phyloP scores from a whole-genome alignment of 2,329 filamentous ascomycete species.

The Didymella lethalis region DNA sequence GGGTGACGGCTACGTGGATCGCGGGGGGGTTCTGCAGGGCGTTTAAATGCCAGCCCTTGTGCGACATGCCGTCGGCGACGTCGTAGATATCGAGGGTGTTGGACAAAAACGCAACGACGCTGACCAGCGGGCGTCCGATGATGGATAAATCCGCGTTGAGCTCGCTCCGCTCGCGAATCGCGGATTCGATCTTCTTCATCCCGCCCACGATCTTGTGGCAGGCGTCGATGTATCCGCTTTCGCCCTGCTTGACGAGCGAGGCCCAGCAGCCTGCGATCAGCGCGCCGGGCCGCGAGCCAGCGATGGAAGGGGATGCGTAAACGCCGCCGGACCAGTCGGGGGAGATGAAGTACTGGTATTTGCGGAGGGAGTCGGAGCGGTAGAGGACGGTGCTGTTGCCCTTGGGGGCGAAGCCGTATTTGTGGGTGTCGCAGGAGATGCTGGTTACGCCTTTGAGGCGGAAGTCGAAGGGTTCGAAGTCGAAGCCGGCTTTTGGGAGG shows the following conservation, averaged over 20 bases:
- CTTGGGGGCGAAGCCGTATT: conserved; percentile 98
- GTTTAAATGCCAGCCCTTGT: conserved; percentile 93
- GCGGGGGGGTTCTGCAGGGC: conserved; percentile 90
- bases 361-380: conserved; percentile 77
- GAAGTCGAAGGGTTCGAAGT: conserved; percentile 90
- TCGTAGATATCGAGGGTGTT: conserved; percentile 91
- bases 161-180: conserved; percentile 72
- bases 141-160: conserved; percentile 78
- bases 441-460: conserved; percentile 90
- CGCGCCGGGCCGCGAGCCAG: conserved; percentile 89
- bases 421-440: conserved; percentile 97
- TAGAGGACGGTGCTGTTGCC: conserved; percentile 95
- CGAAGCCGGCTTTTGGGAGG: conserved; percentile 92
- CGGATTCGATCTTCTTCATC: conserved; percentile 79
- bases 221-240: conserved; percentile 84
- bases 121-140: conserved; percentile 85
- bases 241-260: conserved; percentile 85
- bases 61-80: conserved; percentile 85
- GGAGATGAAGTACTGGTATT: conserved; percentile 95
- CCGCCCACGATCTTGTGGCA: conserved; percentile 89
- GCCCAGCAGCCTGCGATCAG: conserved; percentile 97
- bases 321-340: conserved; percentile 96
- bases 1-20: conserved; percentile 91
- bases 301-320: conserved; percentile 91
- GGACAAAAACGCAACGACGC: conserved; percentile 87